Conservation (phyloP, 208 protist species). For the Leishmania amazonensis region DNA sequence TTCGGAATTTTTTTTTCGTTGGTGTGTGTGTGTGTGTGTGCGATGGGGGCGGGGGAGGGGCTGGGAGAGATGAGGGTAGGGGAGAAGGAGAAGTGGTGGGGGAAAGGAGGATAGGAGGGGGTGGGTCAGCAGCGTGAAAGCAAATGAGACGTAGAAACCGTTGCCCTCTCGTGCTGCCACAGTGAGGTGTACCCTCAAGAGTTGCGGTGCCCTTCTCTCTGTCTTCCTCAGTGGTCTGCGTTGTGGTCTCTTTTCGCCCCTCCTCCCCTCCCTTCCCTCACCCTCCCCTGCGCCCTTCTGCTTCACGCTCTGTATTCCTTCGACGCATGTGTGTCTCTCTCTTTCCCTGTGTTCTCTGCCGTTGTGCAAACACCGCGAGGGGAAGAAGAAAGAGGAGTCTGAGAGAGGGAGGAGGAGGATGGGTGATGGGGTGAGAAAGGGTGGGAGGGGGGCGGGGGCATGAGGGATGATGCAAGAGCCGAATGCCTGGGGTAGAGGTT, state of each 20-base stretch:
- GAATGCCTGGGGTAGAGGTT: not conserved
- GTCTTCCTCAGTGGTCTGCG: not conserved
- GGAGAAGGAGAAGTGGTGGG: not conserved
- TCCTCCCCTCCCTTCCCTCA: not conserved
- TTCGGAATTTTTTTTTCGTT: not conserved
- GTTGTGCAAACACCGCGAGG: not conserved
- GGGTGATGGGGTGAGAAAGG: not conserved
- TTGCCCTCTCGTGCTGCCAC: not conserved
- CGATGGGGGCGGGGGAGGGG: not conserved
- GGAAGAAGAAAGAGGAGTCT: not conserved
- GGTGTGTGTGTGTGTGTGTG: not conserved
- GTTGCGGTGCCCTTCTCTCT: not conserved
- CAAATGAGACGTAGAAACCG: not conserved
- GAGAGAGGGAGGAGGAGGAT: not conserved
- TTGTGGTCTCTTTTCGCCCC: not conserved
- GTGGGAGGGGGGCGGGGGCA: no score
- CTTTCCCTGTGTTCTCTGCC: not conserved
- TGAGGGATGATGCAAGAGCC: not conserved
- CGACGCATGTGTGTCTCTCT: not conserved
- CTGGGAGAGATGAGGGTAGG: not conserved
- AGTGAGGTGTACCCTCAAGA: no score
- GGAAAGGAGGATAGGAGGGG: not conserved
- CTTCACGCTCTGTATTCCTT: no score
- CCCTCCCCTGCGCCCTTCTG: not conserved
- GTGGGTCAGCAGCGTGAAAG: not conserved